Evolutionary conservation across 2,329 filamentous ascomycete genomes (phyloP).

Genomic region (Ploettnerulaceae sp.): DNA sequence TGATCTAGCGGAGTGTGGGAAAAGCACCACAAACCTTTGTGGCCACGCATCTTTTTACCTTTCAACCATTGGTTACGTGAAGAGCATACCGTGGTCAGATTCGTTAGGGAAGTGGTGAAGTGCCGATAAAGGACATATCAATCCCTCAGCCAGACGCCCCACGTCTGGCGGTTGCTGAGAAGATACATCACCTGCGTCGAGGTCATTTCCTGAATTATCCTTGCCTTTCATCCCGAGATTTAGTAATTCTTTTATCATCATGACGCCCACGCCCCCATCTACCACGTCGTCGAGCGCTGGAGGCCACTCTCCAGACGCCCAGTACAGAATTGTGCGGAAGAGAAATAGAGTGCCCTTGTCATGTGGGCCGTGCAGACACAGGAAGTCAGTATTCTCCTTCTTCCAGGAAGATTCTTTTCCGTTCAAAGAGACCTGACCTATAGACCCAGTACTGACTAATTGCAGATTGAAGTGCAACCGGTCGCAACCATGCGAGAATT

Average conservation of each 20-base stretch:
- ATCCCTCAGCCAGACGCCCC: constrained; percentile 13
- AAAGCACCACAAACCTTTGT: constrained; percentile 10
- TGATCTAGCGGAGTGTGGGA: constrained; percentile 18
- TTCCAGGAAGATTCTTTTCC: constrained; percentile 12
- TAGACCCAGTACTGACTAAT: constrained; percentile 35
- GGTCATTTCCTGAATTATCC: constrained; percentile 13
- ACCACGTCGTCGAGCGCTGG: constrained; percentile 71
- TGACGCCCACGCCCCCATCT: constrained; percentile 74
- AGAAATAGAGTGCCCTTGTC: constrained; percentile 88
- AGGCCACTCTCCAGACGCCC: constrained; percentile 74
- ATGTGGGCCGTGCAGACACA: constrained; percentile 83
- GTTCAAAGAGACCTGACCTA: constrained; percentile 15
- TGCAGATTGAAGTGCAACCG: constrained; percentile 84
- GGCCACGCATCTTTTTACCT: constrained; percentile 7
- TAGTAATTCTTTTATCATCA: constrained; percentile 35
- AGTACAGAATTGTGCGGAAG: constrained; percentile 85
- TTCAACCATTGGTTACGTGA: constrained; percentile 18
- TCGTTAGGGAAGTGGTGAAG: constrained; percentile 7
- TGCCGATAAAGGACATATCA: constrained; percentile 14
- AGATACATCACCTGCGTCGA: constrained; percentile 13
- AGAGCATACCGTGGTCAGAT: constrained; percentile 14
- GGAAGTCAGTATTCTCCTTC: constrained; percentile 61
- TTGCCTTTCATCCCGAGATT: constrained; percentile 12
- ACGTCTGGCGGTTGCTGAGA: constrained; percentile 17
- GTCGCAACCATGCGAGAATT: constrained; percentile 87